Base-by-base conservation (phyloP, 176 grass and related monocot genomes). In the Raddia guianensis region DNA sequence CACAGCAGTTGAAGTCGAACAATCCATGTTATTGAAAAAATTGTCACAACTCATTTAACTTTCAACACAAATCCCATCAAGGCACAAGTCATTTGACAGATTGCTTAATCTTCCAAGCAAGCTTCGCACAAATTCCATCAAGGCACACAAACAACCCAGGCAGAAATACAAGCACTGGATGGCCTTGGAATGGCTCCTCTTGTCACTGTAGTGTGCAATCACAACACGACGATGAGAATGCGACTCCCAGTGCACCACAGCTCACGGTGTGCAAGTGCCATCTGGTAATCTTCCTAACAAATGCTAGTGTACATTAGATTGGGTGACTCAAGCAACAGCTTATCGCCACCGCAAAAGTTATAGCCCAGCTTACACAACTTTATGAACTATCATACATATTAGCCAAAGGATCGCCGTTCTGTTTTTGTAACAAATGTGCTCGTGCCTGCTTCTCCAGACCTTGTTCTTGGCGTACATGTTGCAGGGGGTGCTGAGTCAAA, bases 231-330 rank as follows among this genome's bases (percentile, higher is more conserved):
- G 67, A 46, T 74, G n/a, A 4, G 37, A 19, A 49, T 50, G 68
- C 57, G 18, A 52, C 54, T 65, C 49, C 0, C 13, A 7, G 12
- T 56, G 61, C 61, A 73, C 15, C 68, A 51, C 15, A 56, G 42
- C 73, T 70, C 61, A 67, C 49, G 46, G 57, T 21, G 61, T 74
- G 74, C 49, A 86, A 10, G 27, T 27, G 50, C 7, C 32, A 32
- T 59, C 70, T 6, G 13, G 58, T 64, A 59, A 78, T 1, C 86
- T 67, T 48, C 80, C 80, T 78, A 64, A 80, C 15, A 77, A 85
- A 89, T 82, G 78, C 58, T 86, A 82, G 33, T 90, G 78, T 82
- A 82, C 87, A 90, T 52, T 78, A 86, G 78, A 90, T 16, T 10
- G 43, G 73, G 34, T 33, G 44, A 57, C 77, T 12, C 10, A 50